These are phyloP conservation scores for Arthrocladium fulminans DNA, from an alignment of 2,329 filamentous ascomycete genomes.

Conservation along the genomic window DNA sequence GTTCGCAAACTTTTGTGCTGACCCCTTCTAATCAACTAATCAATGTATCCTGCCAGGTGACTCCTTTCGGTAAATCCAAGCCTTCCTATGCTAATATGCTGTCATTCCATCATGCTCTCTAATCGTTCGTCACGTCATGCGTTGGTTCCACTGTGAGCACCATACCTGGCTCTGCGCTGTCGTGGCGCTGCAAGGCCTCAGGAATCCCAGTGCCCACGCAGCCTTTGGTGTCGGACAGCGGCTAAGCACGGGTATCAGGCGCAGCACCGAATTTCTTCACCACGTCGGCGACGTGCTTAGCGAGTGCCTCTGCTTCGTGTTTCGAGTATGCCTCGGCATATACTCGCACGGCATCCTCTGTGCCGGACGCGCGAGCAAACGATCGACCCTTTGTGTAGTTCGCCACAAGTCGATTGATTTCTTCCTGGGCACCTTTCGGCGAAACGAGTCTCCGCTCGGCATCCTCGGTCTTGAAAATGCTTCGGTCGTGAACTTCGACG, in stretches of 20 bases:
- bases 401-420: slow-evolving; percentile 78
- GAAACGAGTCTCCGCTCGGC: slow-evolving; percentile 80
- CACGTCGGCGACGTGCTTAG: slow-evolving; percentile 68
- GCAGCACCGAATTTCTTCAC: slow-evolving; percentile 50
- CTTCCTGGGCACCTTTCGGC: slow-evolving; percentile 68
- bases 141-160: too few relatives aligned
- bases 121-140: too few relatives aligned
- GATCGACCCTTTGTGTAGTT: slow-evolving; percentile 85
- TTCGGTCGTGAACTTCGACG: slow-evolving; percentile 80
- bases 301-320: slow-evolving; percentile 83
- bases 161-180: too few relatives aligned
- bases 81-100: too few relatives aligned
- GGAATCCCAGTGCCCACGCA: background rate
- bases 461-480: slow-evolving; percentile 82
- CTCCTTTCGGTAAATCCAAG: too few relatives aligned
- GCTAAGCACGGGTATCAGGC: background rate
- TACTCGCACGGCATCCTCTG: slow-evolving; percentile 90
- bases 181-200: too few relatives aligned
- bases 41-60: too few relatives aligned
- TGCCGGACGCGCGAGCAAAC: slow-evolving; percentile 88
- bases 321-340: slow-evolving; percentile 90
- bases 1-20: too few relatives aligned
- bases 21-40: too few relatives aligned
- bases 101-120: too few relatives aligned
- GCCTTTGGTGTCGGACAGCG: background rate